These are phyloP conservation scores for Stromatinia cepivora DNA, from an alignment of 2,329 filamentous ascomycete species.

Conservation along the genomic window DNA sequence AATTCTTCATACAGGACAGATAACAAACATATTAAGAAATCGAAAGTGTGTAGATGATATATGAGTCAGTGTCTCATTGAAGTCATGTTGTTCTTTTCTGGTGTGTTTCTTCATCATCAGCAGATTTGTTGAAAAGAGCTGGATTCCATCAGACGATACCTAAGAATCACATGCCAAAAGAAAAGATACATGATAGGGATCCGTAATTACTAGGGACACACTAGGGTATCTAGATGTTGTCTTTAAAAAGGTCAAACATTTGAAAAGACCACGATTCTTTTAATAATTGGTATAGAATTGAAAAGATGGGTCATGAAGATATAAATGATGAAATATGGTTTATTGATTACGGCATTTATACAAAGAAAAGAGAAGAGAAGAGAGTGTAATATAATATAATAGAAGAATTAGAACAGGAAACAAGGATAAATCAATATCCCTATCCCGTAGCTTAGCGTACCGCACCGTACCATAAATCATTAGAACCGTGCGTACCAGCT, in stretches of 20 bases:
- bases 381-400: background rate
- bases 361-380: background rate
- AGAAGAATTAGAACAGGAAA: too few species aligned
- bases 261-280: constrained; percentile 13
- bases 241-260: background rate
- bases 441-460: background rate
- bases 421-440: too few species aligned
- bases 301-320: background rate
- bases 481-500: background rate
- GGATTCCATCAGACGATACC: background rate
- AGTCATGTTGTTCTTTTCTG: background rate
- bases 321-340: background rate
- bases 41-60: background rate
- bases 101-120: background rate
- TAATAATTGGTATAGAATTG: background rate
- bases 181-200: background rate
- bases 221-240: background rate
- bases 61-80: background rate
- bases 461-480: background rate
- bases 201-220: constrained; percentile 5
- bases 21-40: background rate
- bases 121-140: background rate
- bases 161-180: constrained; percentile 13
- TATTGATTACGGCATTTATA: background rate
- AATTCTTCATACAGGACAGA: background rate